Evolutionary conservation across 768 basidiomycete genomes (phyloP).

Genomic region (Agaricus sinodeliciosus): DNA sequence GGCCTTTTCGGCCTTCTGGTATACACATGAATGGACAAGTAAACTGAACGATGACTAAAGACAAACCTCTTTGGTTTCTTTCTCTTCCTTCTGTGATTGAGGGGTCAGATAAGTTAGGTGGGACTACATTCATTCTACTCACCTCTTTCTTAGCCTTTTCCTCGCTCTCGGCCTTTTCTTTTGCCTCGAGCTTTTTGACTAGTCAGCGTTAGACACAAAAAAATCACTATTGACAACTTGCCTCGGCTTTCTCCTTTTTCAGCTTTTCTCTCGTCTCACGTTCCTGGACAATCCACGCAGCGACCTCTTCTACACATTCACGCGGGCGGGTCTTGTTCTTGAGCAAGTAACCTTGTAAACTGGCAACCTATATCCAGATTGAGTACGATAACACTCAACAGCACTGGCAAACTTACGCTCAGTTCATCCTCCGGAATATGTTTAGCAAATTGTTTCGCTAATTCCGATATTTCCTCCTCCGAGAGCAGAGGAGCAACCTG

Average conservation of each 20-base stretch:
- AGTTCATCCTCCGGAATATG: constrained; percentile 84
- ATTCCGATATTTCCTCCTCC: constrained; percentile 68
- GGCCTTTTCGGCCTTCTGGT: constrained; percentile 42
- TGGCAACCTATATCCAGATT: constrained; percentile 52
- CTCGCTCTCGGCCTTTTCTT: constrained; percentile 73
- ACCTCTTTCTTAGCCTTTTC: constrained; percentile 57
- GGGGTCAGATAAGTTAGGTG: constrained; percentile 3
- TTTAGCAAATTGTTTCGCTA: constrained; percentile 78
- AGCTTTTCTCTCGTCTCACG: constrained; percentile 80
- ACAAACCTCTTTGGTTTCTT: constrained; percentile 34
- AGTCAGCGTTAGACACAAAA: constrained; percentile 13
- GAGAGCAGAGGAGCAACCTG: constrained; percentile 63
- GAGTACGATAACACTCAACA: background rate
- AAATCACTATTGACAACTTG: constrained; percentile 18
- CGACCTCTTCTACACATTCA: constrained; percentile 77
- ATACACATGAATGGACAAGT: constrained; percentile 11
- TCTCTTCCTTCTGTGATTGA: constrained; percentile 12
- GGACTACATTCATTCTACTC: constrained; percentile 2
- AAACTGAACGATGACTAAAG: background rate
- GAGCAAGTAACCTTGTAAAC: constrained; percentile 78
- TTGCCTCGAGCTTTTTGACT: constrained; percentile 59
- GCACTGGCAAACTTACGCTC: too few species aligned
- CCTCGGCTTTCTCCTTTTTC: constrained; percentile 71
- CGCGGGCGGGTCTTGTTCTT: constrained; percentile 88
- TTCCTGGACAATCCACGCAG: constrained; percentile 72